phyloP scores from a whole-genome alignment of 2,329 filamentous ascomycete species.

The Scytalidium sp. region DNA sequence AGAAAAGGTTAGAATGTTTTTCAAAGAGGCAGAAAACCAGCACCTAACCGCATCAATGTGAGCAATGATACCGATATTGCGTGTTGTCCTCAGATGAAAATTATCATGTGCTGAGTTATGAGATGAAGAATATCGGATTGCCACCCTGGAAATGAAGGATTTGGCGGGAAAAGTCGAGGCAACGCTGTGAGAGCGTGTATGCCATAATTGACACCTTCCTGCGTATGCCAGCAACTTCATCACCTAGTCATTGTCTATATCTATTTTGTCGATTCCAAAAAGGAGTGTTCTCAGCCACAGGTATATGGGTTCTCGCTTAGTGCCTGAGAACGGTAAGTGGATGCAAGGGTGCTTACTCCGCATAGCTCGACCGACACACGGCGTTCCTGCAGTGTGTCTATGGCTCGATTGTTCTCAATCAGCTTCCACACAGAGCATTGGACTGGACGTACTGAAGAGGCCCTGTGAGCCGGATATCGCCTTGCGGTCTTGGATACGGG shows the following conservation, averaged over 20 bases:
- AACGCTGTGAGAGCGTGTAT: slow-evolving; percentile 12
- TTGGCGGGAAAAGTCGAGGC: neutral
- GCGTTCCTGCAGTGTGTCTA: neutral
- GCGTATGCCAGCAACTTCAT: slow-evolving; percentile 21
- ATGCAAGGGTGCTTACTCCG: neutral
- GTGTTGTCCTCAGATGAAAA: slow-evolving; percentile 55
- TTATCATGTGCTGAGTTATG: slow-evolving; percentile 15
- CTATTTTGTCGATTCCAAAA: too few relatives aligned
- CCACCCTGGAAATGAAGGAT: slow-evolving; percentile 4
- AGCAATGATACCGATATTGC: slow-evolving; percentile 97
- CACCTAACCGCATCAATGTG: slow-evolving; percentile 82
- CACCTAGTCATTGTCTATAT: slow-evolving; percentile 16
- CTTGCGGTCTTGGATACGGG: neutral
- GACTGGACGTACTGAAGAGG: neutral
- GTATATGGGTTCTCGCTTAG: neutral
- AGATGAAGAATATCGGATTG: slow-evolving; percentile 15
- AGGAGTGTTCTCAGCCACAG: too few relatives aligned
- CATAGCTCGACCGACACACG: neutral
- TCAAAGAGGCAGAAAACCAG: neutral
- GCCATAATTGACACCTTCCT: slow-evolving; percentile 23
- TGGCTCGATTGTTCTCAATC: neutral
- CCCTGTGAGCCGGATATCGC: neutral
- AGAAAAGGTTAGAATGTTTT: slow-evolving; percentile 7
- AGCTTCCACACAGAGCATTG: neutral
- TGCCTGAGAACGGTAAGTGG: neutral